Base-by-base conservation (phyloP, 2,329 filamentous ascomycete species). In the Xylariales sp. region DNA sequence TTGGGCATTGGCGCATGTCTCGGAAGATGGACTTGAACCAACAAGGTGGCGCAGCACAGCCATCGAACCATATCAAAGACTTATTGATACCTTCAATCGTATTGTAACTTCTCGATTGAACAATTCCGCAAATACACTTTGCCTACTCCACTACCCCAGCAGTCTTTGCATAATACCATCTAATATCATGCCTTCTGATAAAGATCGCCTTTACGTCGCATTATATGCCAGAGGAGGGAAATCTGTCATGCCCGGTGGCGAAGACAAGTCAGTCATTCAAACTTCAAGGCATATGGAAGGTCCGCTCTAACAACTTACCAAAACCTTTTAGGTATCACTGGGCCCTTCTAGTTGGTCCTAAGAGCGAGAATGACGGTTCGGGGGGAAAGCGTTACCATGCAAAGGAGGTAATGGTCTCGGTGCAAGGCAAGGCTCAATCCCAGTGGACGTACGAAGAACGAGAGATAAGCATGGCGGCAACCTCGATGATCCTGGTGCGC, bases 311-410 rank as follows among this genome's bases (percentile, higher is more conserved):
- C 28, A 34, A 24, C 2, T 8, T 14, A 20, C 10, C 18, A 32
- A 24, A 15, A 20, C 10, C 3, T 40, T 24, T n/a, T 33, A 65
- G 59, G 19, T 65, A 64, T 44, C 62, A 66, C 36, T 66, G 60
- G 62, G 60, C 59, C 9, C 46, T 66, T 12, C 55, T 66, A n/a
- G 46, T 61, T 11, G 62, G 61, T 9, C 62, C 61, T 6, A 66
- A 66, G 46, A n/a, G 36, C n/a, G 52, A 63, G 34, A 31, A 31
- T 8, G 22, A 49, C 2, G 44, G 40, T n/a, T 42, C 31, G 8
- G 28, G 20, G 29, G 59, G 56, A 6, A 46, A 48, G 31, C 56
- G 54, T 15, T 60, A 58, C 46, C 62, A 66, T 24, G 58, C 57
- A 8, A 64, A 61, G 44, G 52, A 66, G 40, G n/a, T 27, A 38